Percentiles rank a stretch among this genome's conserved stretches.
Evolutionary conservation across 106 monocot species (phyloP).

Genomic region (Dendrobium officinale): DNA sequence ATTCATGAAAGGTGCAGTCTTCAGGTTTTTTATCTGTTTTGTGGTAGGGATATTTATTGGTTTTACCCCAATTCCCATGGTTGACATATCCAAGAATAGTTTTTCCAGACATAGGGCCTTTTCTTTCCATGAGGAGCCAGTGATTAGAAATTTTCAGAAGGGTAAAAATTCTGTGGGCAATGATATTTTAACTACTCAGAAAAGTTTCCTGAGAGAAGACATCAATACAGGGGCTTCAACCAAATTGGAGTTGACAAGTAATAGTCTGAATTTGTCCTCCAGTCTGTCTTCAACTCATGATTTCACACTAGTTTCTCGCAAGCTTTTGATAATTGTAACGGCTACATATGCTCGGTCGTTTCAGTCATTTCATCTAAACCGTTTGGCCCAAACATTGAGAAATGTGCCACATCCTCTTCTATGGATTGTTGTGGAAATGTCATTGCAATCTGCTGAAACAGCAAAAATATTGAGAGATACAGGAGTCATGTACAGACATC

Average conservation of each 20-base stretch:
- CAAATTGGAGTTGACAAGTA: slow-evolving; percentile 13
- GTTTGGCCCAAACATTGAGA: slow-evolving; percentile 54
- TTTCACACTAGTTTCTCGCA: slow-evolving; percentile 15
- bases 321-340: slow-evolving; percentile 67
- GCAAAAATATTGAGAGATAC: slow-evolving; percentile 47
- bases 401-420: slow-evolving; percentile 53
- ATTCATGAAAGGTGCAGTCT: slow-evolving; percentile 22
- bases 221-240: slow-evolving; percentile 7
- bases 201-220: not conserved
- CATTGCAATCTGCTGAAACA: slow-evolving; percentile 50
- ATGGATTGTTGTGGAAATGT: slow-evolving; percentile 74
- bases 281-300: slow-evolving; percentile 11
- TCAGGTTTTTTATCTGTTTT: slow-evolving; percentile 45
- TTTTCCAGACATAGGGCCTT: slow-evolving; percentile 24
- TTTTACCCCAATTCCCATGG: slow-evolving; percentile 36
- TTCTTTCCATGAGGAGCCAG: slow-evolving; percentile 25
- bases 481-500: slow-evolving; percentile 76
- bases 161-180: slow-evolving; percentile 1
- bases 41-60: slow-evolving; percentile 44
- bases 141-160: slow-evolving; percentile 7
- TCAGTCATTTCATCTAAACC: slow-evolving; percentile 59
- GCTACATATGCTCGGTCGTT: slow-evolving; percentile 52
- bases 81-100: slow-evolving; percentile 38
- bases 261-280: slow-evolving; percentile 7
- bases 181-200: slow-evolving; percentile 3